Base-by-base conservation (phyloP, 345 rosid species). In the Euphorbia peplus region DNA sequence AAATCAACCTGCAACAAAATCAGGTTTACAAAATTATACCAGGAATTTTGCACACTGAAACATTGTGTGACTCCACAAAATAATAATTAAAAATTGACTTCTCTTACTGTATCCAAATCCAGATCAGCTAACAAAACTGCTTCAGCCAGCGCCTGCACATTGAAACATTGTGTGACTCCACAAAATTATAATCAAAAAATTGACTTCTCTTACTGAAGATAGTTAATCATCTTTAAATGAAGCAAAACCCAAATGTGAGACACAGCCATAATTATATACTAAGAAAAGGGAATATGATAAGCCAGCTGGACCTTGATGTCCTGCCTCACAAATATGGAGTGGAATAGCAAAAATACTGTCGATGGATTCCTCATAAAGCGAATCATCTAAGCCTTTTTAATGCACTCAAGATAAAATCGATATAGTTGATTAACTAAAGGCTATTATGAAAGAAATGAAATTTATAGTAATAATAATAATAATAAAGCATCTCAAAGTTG, bases 111-210 rank as follows among this genome's bases (percentile, higher is more conserved):
- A 78, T 91, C 86, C 67, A 79, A 86, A 52, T 91, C 97, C 60
- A 93, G 75, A 79, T 93, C 98, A 69, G 97, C 85, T 79, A 91
- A 75, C 64, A 93, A 56, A 72, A 91, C 76, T 62, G 93, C 97
- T 78, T 93, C 98, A 15, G 98, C 75, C 5, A 91, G 86, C 71
- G 93, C 84, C 98, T 93, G 87, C 60, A 78, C 47, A 42, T 46
- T 3, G 13, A 30, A 26, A 12, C 10, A 42, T 30, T 29, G 39
- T 30, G 16, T 44, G 42, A 54, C 26, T 59, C 53, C 30, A 63
- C 42, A 69, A 25, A 29, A 63, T 29, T 66, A 26, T 53, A 57
- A 29, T 35, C 25, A 8, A 29, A 69, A 61, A 15, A 8, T 9
- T 62, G 25, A 26, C 18, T 25, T 28, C 19, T 58, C 78, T 84